phyloP scores from a whole-genome alignment of 306 rosid genomes.

The Carpinus fangiana region DNA sequence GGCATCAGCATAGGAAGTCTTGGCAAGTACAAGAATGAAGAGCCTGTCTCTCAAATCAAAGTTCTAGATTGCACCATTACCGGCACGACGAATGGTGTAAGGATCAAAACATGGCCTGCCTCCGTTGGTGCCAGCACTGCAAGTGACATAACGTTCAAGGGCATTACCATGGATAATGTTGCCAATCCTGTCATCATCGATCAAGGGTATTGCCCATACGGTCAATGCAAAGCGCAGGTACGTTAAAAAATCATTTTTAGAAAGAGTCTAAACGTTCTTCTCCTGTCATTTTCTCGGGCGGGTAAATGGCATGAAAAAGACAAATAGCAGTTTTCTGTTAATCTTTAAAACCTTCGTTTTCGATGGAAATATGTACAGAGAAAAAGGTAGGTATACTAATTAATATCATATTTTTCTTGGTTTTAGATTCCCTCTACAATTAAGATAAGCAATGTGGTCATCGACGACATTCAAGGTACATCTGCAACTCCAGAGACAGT shows the following conservation, averaged over 20 bases:
- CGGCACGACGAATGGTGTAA: constrained; percentile 7
- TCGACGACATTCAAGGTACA: constrained; percentile 29
- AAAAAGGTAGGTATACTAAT: no score
- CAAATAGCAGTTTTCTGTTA: not conserved
- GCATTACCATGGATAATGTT: constrained; percentile 21
- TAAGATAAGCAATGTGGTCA: constrained; percentile 10
- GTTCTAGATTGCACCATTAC: constrained; percentile 19
- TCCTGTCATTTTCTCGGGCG: no score
- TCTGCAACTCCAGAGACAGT: constrained; percentile 4
- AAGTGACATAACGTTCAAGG: constrained; percentile 14
- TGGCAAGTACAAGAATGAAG: constrained; percentile 28
- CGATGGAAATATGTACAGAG: not conserved
- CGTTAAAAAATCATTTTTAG: not conserved
- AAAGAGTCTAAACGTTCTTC: no score
- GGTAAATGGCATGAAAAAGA: no score
- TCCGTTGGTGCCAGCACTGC: constrained; percentile 3
- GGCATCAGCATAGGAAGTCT: constrained; percentile 32
- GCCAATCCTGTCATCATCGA: constrained; percentile 15
- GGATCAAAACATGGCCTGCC: constrained; percentile 33
- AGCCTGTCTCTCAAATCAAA: constrained; percentile 14
- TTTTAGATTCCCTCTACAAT: constrained; percentile 13
- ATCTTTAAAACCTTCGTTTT: not conserved
- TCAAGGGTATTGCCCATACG: constrained; percentile 31
- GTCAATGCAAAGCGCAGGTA: constrained; percentile 13
- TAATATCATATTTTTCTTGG: not conserved